phyloP scores from a whole-genome alignment of 805 yeast species.

The Jamesozyma lodderae region DNA sequence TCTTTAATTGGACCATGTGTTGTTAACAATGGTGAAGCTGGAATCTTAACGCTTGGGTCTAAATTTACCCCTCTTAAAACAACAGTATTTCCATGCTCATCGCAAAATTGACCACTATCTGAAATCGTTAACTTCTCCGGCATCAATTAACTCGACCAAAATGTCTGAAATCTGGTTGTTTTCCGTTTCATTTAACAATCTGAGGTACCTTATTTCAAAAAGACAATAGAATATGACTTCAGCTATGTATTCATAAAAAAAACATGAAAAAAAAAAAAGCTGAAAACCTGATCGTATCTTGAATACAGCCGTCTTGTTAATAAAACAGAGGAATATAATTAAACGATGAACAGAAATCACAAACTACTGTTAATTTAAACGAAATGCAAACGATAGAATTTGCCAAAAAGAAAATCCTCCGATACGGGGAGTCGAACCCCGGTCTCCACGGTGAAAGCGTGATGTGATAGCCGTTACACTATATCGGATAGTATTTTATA shows the following conservation, averaged over 20 bases:
- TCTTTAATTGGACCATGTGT: constrained; percentile 29
- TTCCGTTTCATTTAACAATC: neutral
- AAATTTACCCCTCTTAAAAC: constrained; percentile 72
- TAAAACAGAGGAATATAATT: neutral
- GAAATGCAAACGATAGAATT: neutral
- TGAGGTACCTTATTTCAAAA: neutral
- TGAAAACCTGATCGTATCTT: neutral
- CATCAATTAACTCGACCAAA: constrained; percentile 6
- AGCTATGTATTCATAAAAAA: neutral
- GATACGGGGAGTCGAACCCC: constrained; percentile 32
- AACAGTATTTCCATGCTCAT: constrained; percentile 48
- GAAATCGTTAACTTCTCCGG: constrained; percentile 31
- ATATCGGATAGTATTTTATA: constrained; percentile 18
- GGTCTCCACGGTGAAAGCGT: constrained; percentile 31
- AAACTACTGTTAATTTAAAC: neutral
- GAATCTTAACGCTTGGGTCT: constrained; percentile 67
- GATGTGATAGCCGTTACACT: constrained; percentile 31
- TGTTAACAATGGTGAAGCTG: constrained; percentile 43
- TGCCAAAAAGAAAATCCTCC: constrained; percentile 16
- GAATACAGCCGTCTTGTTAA: neutral
- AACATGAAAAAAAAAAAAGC: neutral
- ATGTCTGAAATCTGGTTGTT: neutral
- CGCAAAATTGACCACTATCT: constrained; percentile 48
- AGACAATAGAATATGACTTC: neutral
- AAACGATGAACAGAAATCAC: neutral